A percentile compares a stretch with the other conserved stretches of the same genome.
phyloP scores from a whole-genome alignment of 495 filamentous ascomycete genomes.

The Elaphomyces granulatus region DNA sequence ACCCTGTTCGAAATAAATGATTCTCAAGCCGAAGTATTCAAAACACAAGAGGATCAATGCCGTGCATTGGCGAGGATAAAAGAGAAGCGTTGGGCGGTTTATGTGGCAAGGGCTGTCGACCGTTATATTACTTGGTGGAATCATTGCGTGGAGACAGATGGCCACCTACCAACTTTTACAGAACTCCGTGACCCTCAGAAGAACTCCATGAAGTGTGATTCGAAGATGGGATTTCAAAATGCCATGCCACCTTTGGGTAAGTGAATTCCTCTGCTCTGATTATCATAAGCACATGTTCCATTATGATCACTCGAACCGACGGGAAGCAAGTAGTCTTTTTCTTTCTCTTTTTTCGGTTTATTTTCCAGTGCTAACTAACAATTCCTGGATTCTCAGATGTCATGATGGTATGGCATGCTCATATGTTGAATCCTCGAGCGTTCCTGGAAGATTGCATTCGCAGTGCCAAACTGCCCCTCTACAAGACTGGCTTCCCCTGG shows the following conservation, averaged over 20 bases:
- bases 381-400: constrained; percentile 39
- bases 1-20: constrained; percentile 52
- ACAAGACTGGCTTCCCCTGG: constrained; percentile 62
- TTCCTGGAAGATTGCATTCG: constrained; percentile 71
- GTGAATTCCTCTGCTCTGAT: constrained; percentile 1
- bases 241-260: constrained; percentile 22
- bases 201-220: no score
- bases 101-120: constrained; percentile 56
- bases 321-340: no score
- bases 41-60: constrained; percentile 8
- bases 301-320: no score
- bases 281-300: no score
- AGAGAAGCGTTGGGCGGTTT: constrained; percentile 73
- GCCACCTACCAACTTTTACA: constrained; percentile 1
- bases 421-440: constrained; percentile 66
- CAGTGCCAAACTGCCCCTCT: constrained; percentile 41
- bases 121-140: constrained; percentile 65
- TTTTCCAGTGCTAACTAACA: no score
- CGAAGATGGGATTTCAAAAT: no score
- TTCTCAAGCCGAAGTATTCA: constrained; percentile 19
- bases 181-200: no score
- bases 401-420: constrained; percentile 81
- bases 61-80: constrained; percentile 32
- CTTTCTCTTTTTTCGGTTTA: no score
- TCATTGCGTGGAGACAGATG: constrained; percentile 7